Evolutionary conservation across 257 asterid genomes (phyloP).

Genomic region (Catharanthus roseus): DNA sequence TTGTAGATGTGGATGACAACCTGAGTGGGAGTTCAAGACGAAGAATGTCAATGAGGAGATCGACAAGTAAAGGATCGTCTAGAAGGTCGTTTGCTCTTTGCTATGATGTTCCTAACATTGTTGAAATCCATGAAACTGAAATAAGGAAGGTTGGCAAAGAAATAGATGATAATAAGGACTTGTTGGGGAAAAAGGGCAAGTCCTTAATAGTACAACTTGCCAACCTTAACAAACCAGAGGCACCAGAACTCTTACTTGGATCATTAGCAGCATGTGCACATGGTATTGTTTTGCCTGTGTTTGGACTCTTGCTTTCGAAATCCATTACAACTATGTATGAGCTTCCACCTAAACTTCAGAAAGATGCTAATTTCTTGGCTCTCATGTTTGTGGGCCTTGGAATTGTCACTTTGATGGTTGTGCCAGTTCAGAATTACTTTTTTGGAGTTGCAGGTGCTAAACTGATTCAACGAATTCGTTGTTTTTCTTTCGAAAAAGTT

Average conservation of each 20-base stretch:
- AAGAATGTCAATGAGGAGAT: neutral
- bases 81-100: neutral
- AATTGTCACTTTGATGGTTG: conserved; percentile 21
- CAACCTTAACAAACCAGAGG: conserved; percentile 55
- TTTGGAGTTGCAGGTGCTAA: conserved; percentile 79
- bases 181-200: conserved; percentile 24
- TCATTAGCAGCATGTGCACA: conserved; percentile 47
- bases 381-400: conserved; percentile 50
- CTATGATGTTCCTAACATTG: neutral
- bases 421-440: conserved; percentile 58
- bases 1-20: conserved; percentile 20
- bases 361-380: conserved; percentile 59
- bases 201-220: conserved; percentile 51
- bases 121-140: neutral
- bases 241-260: conserved; percentile 53
- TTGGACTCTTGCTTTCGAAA: conserved; percentile 57
- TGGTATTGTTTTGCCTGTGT: conserved; percentile 59
- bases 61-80: neutral
- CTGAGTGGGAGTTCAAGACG: neutral
- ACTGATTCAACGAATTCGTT: conserved; percentile 61
- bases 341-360: conserved; percentile 42
- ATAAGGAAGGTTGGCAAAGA: neutral
- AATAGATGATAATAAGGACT: no score
- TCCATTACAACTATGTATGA: conserved; percentile 61
- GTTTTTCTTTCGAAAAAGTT: conserved; percentile 53